phyloP scores from a whole-genome alignment of 1,284 basidiomycete genomes.

The Sanghuangporus baumii region DNA sequence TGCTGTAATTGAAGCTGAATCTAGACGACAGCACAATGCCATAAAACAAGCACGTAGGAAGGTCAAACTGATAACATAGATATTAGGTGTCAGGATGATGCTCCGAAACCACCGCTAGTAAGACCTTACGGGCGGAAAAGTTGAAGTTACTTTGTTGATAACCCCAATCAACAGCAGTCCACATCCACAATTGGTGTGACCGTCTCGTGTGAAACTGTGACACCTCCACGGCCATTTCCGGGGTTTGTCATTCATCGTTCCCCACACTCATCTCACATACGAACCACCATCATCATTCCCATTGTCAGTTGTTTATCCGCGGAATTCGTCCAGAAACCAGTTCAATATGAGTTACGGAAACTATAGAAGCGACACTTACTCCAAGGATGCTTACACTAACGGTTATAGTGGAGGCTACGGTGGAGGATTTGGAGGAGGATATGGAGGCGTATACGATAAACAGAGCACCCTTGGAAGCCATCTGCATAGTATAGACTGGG shows the following conservation, averaged over 20 bases:
- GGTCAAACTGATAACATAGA: not conserved
- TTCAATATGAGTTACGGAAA: constrained; percentile 5
- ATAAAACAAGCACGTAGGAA: not conserved
- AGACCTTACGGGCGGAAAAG: not conserved
- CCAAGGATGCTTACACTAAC: not conserved
- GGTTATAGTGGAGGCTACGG: constrained; percentile 14
- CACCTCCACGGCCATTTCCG: not conserved
- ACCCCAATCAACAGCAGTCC: not conserved
- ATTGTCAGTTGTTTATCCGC: not conserved
- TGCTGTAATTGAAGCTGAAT: not conserved
- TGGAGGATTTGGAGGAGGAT: constrained; percentile 31
- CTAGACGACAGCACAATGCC: not conserved
- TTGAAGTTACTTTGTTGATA: not conserved
- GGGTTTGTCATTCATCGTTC: not conserved
- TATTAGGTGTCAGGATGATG: not conserved
- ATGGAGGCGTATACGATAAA: constrained; percentile 46
- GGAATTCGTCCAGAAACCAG: not conserved
- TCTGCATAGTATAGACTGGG: constrained; percentile 86
- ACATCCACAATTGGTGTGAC: not conserved
- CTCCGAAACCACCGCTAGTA: too few species aligned
- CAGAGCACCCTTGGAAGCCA: constrained; percentile 83
- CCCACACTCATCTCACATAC: not conserved
- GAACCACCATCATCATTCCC: not conserved
- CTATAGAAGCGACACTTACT: not conserved
- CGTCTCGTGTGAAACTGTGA: not conserved